Evolutionary conservation across 441 rosid species (phyloP), one percentile per base, ranked within the genome.

Genomic region (Rhodomyrtus psidioides): DNA sequence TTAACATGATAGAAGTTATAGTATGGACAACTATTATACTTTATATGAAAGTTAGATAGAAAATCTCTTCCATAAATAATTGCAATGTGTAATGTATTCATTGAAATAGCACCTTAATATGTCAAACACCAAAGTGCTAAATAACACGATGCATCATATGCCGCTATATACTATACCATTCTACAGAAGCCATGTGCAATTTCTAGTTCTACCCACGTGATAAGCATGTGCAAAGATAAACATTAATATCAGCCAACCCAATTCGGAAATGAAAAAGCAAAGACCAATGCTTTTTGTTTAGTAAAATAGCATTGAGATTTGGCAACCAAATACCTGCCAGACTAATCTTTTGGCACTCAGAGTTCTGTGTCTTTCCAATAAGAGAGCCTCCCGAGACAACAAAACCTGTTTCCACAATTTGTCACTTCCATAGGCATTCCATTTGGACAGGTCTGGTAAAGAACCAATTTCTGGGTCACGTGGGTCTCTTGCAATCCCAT

Each of bases 361-460:
- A 84, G 91, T 93, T 88, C 76, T 83, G 58, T 82, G 86, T 54
- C 91, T 90, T 91, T 89, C 91, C 58, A 79, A 54, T 84, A 92
- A 89, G 46, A 87, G 84, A 30, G 91, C 89, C 56, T 95, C 96
- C 26, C 98, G 92, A 89, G 89, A 91, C 90, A 90, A 86, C 86
- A 97, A 91, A 86, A 93, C 92, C 90, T 92, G 96, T 91, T 91
- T 96, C 99, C 99, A 95, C 10, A 90, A 84, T 87, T 92, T 91
- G 39, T 91, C 96, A 83, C 86, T 92, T 82, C 92, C 95, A 84
- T 87, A 91, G 81, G 87, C 84, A 19, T 85, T 94, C 99, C 98
- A 96, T 79, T 93, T 92, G 26, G 97, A 88, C 75, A 87, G 88
- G 55, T 94, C 95, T 2, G 98, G 98, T 87, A 95, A 85, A 58